These are phyloP conservation scores for Eucalyptus pauciflora DNA, from an alignment of 345 rosid species.

Conservation along the genomic window DNA sequence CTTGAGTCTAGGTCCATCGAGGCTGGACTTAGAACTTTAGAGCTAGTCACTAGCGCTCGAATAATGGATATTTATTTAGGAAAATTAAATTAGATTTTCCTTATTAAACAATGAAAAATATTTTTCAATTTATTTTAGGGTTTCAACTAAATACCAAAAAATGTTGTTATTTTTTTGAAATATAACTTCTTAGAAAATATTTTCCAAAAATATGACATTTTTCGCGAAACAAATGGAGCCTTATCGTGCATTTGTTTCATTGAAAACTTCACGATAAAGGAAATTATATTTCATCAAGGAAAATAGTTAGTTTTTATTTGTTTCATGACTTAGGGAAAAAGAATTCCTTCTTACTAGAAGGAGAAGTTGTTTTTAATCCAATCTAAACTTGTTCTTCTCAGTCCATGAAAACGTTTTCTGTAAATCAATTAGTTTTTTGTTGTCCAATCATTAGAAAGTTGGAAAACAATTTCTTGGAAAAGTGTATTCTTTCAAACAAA, in stretches of 20 bases:
- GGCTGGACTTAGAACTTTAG: background rate
- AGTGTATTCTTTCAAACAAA: no score
- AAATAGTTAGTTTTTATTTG: background rate
- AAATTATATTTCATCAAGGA: no score
- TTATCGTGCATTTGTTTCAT: background rate
- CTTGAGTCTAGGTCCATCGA: background rate
- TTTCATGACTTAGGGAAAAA: background rate
- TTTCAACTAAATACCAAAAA: rapidly evolving
- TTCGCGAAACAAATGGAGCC: rapidly evolving
- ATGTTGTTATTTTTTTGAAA: rapidly evolving
- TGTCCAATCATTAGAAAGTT: no score
- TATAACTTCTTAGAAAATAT: background rate
- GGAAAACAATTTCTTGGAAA: no score
- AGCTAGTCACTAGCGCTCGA: background rate
- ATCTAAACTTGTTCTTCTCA: rapidly evolving
- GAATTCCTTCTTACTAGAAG: background rate
- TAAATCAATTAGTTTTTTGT: no score
- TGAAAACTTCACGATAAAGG: background rate
- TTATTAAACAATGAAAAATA: no score
- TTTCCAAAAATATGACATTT: no score
- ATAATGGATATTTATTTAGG: background rate
- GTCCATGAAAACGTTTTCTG: rapidly evolving
- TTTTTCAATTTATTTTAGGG: rapidly evolving
- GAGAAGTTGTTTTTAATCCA: no score
- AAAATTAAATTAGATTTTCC: background rate